phyloP scores from a whole-genome alignment of 2,329 filamentous ascomycete species.

The Trichoderma atrobrunneum region DNA sequence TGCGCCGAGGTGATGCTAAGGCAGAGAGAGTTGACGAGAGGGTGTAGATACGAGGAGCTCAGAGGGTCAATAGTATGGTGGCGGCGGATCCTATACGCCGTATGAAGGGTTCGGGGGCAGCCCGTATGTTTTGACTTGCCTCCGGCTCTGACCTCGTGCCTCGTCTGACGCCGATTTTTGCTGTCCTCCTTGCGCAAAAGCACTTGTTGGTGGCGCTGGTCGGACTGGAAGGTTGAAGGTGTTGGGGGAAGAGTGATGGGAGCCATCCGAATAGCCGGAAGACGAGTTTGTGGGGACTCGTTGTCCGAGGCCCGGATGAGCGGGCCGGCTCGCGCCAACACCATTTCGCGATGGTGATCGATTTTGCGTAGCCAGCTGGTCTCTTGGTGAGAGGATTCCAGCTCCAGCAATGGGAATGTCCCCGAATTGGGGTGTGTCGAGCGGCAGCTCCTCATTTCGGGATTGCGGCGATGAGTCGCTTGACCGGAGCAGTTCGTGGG shows the following conservation, averaged over 20 bases:
- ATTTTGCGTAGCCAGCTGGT: conserved; percentile 45
- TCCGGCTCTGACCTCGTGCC: conserved; percentile 48
- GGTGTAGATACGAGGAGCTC: neutral
- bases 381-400: conserved; percentile 53
- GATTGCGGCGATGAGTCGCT: conserved; percentile 55
- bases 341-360: conserved; percentile 54
- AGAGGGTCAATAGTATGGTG: conserved; percentile 11
- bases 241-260: conserved; percentile 43
- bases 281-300: conserved; percentile 53
- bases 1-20: conserved; percentile 36
- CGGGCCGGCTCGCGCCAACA: conserved; percentile 42
- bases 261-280: conserved; percentile 37
- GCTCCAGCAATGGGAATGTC: conserved; percentile 66
- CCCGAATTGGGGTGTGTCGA: conserved; percentile 65
- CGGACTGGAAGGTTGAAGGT: conserved; percentile 65
- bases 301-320: conserved; percentile 52
- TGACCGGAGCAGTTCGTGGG: conserved; percentile 69
- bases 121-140: conserved; percentile 51
- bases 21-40: conserved; percentile 23
- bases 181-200: conserved; percentile 55
- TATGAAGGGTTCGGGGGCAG: conserved; percentile 44
- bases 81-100: conserved; percentile 27
- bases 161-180: conserved; percentile 57
- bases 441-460: conserved; percentile 43
- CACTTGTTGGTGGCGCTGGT: conserved; percentile 56